Evolutionary conservation across 108 stramenopile genomes (phyloP), one percentile per base, ranked within the genome.

Genomic region (Schizochytrium sp.): DNA sequence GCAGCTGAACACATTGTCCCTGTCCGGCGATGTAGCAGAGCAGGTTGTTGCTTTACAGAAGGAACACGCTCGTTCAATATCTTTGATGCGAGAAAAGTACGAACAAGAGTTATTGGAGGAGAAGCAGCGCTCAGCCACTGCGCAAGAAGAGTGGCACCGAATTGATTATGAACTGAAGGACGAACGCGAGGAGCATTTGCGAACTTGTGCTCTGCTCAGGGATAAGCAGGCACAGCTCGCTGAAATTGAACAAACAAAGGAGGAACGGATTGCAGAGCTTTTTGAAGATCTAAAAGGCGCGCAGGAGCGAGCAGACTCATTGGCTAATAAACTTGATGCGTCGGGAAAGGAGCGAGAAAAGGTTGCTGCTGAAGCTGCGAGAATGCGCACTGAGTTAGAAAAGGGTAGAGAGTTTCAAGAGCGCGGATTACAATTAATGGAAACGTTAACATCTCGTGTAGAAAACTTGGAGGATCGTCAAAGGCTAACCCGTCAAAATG

Each of bases 141-240:
- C 76, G 15, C 76, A 83, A 40, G 76, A 83, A 40, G 76, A 83
- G 47, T 83, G 76, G 76, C 53, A 83, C 28, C 47, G 76, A 17
- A 83, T 83, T 53, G 76, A 83, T 47, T 83, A 83, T 53, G 76
- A 83, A 40, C 76, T 83, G 50, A 83, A 83, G 28, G 47, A 49
- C 76, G 76, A 83, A 53, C 76, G 76, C 50, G 76, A 83, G 53
- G 76, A 83, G 76, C 76, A 83, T 2, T 55, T 83, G 50, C 76
- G 76, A 2, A 83, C 76, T 5, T 83, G 76, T 28, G 76, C 76
- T 5, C 47, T 83, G 10, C n/a, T 83, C 50, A 47, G 76, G 7
- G 76, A 83, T 10, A 83, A 83, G 76, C 76, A 83, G 28, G 28
- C 47, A 13, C 76, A 83, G 76, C 76, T 83, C 15, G 53, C 50